Evolutionary conservation across 768 basidiomycete species (phyloP).

Genomic region (Stropharia rugosoannulata): DNA sequence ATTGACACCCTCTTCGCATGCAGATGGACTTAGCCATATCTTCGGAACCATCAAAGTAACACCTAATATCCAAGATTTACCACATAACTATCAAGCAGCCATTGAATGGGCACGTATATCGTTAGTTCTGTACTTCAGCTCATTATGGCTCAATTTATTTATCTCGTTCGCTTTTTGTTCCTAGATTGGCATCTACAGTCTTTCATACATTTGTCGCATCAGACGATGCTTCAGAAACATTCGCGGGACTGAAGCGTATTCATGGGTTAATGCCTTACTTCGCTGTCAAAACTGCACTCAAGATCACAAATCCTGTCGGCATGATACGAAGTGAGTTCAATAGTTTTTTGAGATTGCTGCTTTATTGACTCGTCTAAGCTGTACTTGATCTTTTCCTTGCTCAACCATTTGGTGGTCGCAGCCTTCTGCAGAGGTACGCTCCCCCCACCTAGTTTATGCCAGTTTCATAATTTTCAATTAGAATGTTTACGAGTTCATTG

Average conservation of each 20-base stretch:
- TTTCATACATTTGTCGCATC: slow-evolving; percentile 95
- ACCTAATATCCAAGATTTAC: slow-evolving; percentile 72
- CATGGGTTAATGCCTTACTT: slow-evolving; percentile 99
- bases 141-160: neutral
- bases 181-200: slow-evolving; percentile 90
- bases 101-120: slow-evolving; percentile 97
- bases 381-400: slow-evolving; percentile 95
- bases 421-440: slow-evolving; percentile 81
- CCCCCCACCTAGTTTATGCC: neutral
- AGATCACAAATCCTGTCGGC: slow-evolving; percentile 91
- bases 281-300: slow-evolving; percentile 87
- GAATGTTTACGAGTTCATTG: slow-evolving; percentile 95
- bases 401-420: slow-evolving; percentile 92
- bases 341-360: neutral
- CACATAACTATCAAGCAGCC: slow-evolving; percentile 83
- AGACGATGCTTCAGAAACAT: slow-evolving; percentile 88
- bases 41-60: slow-evolving; percentile 87
- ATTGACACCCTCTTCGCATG: neutral
- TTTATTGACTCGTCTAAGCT: slow-evolving; percentile 28
- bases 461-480: slow-evolving; percentile 25
- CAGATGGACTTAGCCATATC: slow-evolving; percentile 86
- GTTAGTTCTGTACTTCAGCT: slow-evolving; percentile 45
- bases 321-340: slow-evolving; percentile 82
- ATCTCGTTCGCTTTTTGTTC: slow-evolving; percentile 5
- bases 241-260: slow-evolving; percentile 84